phyloP scores from a whole-genome alignment of 306 rosid genomes.

The Prinsepia uniflora region DNA sequence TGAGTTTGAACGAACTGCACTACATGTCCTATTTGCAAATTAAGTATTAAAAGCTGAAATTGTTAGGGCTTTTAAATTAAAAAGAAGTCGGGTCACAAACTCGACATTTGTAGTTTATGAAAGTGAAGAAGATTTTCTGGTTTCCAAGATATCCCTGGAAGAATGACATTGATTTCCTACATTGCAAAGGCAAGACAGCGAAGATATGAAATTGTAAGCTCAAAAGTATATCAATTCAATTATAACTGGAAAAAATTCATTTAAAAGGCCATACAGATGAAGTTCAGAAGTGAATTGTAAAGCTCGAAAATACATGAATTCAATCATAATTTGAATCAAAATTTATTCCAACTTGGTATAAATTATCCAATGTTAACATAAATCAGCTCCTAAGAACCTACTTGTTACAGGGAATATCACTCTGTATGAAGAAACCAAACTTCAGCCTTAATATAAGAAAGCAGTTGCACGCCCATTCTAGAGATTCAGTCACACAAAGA shows the following conservation, averaged over 20 bases:
- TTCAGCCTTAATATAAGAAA: not conserved
- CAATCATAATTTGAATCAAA: not conserved
- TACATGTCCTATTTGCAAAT: not conserved
- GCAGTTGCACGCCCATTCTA: not conserved
- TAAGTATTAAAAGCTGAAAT: not conserved
- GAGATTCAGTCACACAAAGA: slow-evolving; percentile 2
- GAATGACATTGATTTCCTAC: too few species aligned
- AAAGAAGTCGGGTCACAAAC: not conserved
- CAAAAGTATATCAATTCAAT: too few species aligned
- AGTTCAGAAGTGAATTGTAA: not conserved
- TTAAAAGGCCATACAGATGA: not conserved
- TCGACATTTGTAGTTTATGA: too few species aligned
- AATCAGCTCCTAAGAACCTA: not conserved
- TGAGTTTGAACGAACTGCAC: too few species aligned
- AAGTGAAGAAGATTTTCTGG: too few species aligned
- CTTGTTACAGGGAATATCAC: not conserved
- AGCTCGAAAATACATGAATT: not conserved
- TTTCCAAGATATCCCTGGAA: too few species aligned
- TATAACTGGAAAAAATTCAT: not conserved
- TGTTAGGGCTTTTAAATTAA: not conserved
- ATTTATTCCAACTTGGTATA: not conserved
- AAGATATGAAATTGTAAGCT: too few species aligned
- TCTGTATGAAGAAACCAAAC: not conserved
- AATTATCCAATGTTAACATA: not conserved
- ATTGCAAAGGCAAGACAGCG: too few species aligned